A percentile compares a stretch with the other conserved stretches of the same genome.
phyloP scores from a whole-genome alignment of 768 basidiomycete genomes.

The Termitomyces sp. region DNA sequence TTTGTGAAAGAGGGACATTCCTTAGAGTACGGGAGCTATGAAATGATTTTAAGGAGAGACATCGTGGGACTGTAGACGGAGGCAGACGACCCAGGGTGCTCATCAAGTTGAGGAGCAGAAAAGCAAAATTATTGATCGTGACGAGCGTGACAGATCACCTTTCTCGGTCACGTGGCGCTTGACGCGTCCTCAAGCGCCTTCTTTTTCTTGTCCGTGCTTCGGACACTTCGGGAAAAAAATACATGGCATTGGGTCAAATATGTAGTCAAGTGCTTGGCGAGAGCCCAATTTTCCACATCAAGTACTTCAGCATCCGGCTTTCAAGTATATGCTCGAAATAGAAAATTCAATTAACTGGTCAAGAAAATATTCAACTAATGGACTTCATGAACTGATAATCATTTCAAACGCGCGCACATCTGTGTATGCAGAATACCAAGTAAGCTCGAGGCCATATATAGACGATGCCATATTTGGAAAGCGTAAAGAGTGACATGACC shows the following conservation, averaged over 20 bases:
- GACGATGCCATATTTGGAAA: background rate
- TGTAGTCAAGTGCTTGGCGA: too few relatives aligned
- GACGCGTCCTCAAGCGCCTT: background rate
- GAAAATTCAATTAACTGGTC: too few relatives aligned
- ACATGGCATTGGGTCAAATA: too few relatives aligned
- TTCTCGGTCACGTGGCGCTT: background rate
- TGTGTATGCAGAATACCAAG: too few relatives aligned
- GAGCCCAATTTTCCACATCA: too few relatives aligned
- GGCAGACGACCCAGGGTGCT: background rate
- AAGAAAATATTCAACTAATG: background rate
- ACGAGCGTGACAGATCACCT: background rate
- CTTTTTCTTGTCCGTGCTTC: too few relatives aligned
- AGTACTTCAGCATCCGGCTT: too few relatives aligned
- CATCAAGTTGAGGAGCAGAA: constrained; percentile 1
- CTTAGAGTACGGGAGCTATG: background rate
- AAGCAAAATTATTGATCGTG: constrained; percentile 6
- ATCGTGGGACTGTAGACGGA: background rate
- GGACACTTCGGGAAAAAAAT: too few relatives aligned
- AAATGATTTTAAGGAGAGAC: background rate
- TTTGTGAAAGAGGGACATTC: background rate
- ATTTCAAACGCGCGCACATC: too few relatives aligned
- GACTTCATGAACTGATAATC: background rate
- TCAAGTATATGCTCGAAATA: too few relatives aligned
- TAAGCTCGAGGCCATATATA: too few relatives aligned
- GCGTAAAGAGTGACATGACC: background rate